phyloP scores from a whole-genome alignment of 768 basidiomycete species.

The Tricholoma flavovirens region DNA sequence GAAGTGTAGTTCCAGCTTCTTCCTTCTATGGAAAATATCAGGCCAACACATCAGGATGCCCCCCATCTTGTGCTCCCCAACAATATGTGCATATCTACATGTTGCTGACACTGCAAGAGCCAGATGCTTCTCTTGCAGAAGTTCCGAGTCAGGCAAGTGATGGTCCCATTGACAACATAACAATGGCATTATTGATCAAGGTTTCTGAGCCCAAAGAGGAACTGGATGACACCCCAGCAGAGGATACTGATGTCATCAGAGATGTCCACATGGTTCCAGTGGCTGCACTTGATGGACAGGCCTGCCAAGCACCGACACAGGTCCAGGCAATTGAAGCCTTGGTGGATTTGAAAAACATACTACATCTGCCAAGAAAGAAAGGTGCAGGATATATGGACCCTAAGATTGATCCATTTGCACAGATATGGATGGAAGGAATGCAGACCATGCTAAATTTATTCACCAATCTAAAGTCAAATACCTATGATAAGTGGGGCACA shows the following conservation, averaged over 20 bases:
- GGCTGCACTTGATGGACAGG: not conserved
- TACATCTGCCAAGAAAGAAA: not conserved
- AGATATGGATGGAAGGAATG: too few relatives aligned
- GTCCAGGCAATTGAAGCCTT: not conserved
- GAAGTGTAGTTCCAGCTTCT: too few relatives aligned
- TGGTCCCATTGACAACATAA: not conserved
- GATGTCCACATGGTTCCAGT: not conserved
- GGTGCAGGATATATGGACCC: conserved; percentile 1
- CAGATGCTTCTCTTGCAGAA: not conserved
- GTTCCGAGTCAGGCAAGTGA: not conserved
- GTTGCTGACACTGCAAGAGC: not conserved
- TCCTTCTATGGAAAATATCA: too few relatives aligned
- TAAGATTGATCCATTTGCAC: conserved; percentile 1
- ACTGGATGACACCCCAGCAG: too few relatives aligned
- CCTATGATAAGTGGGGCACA: too few relatives aligned
- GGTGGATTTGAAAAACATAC: not conserved
- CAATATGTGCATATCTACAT: too few relatives aligned
- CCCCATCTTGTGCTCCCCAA: too few relatives aligned
- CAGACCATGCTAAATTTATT: conserved; percentile 8
- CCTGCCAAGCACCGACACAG: not conserved
- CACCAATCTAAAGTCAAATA: too few relatives aligned
- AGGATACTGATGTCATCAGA: not conserved
- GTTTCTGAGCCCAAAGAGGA: not conserved
- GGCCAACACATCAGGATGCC: too few relatives aligned
- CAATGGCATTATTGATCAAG: not conserved